Conservation (phyloP, 2,329 filamentous ascomycete genomes). For the Lomentospora prolificans region DNA sequence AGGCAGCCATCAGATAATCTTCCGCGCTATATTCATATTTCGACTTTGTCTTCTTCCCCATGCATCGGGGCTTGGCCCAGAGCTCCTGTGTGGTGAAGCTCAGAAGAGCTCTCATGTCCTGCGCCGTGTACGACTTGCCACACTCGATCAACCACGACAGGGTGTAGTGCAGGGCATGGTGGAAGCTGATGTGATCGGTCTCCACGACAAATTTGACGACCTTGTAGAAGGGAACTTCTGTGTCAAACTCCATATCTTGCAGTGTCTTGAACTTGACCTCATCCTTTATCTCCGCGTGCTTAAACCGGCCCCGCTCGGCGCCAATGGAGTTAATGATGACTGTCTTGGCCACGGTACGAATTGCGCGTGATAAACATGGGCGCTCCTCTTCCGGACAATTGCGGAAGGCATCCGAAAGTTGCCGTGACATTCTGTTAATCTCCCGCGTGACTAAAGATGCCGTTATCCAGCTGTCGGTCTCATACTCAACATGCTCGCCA, state of each 20-base stretch:
- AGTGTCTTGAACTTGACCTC: conserved; percentile 74
- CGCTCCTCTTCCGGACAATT: conserved; percentile 56
- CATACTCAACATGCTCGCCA: conserved; percentile 94
- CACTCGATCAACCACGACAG: conserved; percentile 93
- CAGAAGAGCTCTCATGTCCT: conserved; percentile 58
- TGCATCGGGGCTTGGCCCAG: conserved; percentile 50
- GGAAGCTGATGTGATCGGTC: conserved; percentile 87
- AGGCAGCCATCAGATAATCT: conserved; percentile 75
- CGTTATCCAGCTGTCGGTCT: conserved; percentile 96
- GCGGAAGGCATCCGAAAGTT: conserved; percentile 79
- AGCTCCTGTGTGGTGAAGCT: conserved; percentile 64
- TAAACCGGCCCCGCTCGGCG: conserved; percentile 77
- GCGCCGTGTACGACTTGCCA: conserved; percentile 62
- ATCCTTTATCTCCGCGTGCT: conserved; percentile 78
- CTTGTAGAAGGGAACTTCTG: conserved; percentile 42
- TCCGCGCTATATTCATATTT: conserved; percentile 53
- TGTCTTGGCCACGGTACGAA: conserved; percentile 65
- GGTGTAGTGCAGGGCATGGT: conserved; percentile 92
- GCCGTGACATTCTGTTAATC: conserved; percentile 83
- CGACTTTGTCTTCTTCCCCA: conserved; percentile 48
- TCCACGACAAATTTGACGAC: conserved; percentile 85
- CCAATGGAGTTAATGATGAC: conserved; percentile 87
- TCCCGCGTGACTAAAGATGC: conserved; percentile 90
- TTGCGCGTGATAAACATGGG: conserved; percentile 57
- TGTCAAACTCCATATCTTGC: conserved; percentile 71